phyloP scores from a whole-genome alignment of 2,329 filamentous ascomycete species.

The Colletotrichum melonis region DNA sequence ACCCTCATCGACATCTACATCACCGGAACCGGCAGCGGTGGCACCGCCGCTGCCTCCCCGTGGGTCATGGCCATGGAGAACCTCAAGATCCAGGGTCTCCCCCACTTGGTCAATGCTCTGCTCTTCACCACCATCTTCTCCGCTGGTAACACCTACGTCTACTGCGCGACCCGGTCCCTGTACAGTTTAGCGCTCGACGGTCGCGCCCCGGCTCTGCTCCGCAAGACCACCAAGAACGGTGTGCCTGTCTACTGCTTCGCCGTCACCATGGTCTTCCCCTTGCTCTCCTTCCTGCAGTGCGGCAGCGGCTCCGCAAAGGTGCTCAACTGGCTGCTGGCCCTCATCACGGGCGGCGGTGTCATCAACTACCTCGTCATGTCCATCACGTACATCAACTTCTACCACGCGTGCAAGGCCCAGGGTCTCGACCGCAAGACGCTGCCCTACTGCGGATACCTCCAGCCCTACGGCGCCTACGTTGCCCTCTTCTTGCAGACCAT shows the following conservation, averaged over 20 bases:
- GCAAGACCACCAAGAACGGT: slow-evolving; percentile 50
- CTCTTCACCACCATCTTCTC: slow-evolving; percentile 70
- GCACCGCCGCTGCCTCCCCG: slow-evolving; percentile 56
- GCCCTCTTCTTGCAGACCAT: slow-evolving; percentile 68
- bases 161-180: slow-evolving; percentile 66
- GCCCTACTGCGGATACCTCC: slow-evolving; percentile 75
- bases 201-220: slow-evolving; percentile 56
- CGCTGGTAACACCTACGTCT: slow-evolving; percentile 67
- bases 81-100: slow-evolving; percentile 69
- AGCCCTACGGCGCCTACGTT: slow-evolving; percentile 70
- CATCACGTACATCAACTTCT: slow-evolving; percentile 74
- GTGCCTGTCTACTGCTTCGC: slow-evolving; percentile 36
- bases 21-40: slow-evolving; percentile 58
- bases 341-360: slow-evolving; percentile 61
- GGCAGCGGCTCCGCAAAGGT: slow-evolving; percentile 68
- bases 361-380: slow-evolving; percentile 36
- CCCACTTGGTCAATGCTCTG: slow-evolving; percentile 73
- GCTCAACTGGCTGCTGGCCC: slow-evolving; percentile 75
- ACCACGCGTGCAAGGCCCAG: slow-evolving; percentile 65
- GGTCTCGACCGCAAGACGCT: slow-evolving; percentile 66
- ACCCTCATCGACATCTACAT: slow-evolving; percentile 63
- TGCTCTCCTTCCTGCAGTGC: slow-evolving; percentile 35
- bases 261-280: slow-evolving; percentile 22
- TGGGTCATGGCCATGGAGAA: slow-evolving; percentile 75
- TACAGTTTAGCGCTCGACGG: slow-evolving; percentile 65